Percentiles rank a stretch among this genome's conserved stretches.
These are phyloP conservation scores for Elymus sibiricus DNA, from an alignment of 176 grass and related monocot species.

Conservation along the genomic window DNA sequence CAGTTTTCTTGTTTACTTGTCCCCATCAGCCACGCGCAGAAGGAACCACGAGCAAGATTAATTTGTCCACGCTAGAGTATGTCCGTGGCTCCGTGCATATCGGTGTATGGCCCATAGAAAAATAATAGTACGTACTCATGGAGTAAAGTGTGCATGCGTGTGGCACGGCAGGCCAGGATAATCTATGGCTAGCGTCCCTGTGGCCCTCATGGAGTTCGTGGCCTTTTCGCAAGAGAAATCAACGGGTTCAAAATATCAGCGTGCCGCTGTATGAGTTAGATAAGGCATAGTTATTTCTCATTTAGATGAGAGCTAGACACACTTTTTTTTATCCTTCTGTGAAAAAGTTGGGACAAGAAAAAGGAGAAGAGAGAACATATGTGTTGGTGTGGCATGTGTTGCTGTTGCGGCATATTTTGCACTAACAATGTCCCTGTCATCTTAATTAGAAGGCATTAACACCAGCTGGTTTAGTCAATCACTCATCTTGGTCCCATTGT, in stretches of 20 bases:
- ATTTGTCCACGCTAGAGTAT: background rate
- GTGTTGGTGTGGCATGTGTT: background rate
- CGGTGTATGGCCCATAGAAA: slow-evolving; percentile 6
- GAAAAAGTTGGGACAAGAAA: background rate
- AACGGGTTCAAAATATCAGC: background rate
- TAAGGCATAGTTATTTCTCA: too few relatives aligned
- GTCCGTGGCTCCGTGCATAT: background rate
- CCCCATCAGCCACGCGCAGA: slow-evolving; percentile 14
- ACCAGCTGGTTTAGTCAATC: background rate
- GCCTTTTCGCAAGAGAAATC: background rate
- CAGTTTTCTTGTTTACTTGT: slow-evolving; percentile 14
- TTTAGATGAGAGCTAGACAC: too few relatives aligned
- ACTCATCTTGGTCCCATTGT: background rate
- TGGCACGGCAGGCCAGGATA: background rate
- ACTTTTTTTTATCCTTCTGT: too few relatives aligned
- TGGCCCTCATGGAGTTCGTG: background rate
- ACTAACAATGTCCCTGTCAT: background rate
- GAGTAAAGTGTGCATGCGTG: slow-evolving; percentile 24
- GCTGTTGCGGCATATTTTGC: background rate
- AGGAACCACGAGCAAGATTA: background rate
- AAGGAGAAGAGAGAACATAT: background rate
- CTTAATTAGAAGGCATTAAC: background rate
- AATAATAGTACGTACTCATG: too few relatives aligned
- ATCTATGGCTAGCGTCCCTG: background rate
- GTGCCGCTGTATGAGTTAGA: too few relatives aligned